A percentile compares a stretch with the other conserved stretches of the same genome.
These are phyloP conservation scores for Globisporangium acanthophoron DNA, from an alignment of 352 stramenopile genomes.

Conservation along the genomic window DNA sequence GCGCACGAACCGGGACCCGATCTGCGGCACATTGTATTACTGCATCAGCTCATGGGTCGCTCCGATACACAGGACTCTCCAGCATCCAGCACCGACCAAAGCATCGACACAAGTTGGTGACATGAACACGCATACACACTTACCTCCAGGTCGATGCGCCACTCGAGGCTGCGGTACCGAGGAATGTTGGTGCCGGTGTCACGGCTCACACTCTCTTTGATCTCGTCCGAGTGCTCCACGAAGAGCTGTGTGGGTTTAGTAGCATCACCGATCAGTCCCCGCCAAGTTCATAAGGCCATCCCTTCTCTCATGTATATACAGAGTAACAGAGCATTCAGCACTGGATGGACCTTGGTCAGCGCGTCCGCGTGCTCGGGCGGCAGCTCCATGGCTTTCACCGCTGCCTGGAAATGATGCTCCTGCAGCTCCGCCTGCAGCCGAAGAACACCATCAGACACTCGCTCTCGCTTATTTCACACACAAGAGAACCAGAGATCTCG, in stretches of 20 bases:
- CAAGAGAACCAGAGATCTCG: background rate
- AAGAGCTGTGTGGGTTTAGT: constrained; percentile 32
- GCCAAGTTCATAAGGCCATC: no score
- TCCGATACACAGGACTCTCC: no score
- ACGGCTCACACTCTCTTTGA: constrained; percentile 41
- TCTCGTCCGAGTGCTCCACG: constrained; percentile 33
- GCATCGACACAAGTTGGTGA: background rate
- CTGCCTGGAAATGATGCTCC: constrained; percentile 29
- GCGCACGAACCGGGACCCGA: constrained; percentile 53
- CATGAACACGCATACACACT: background rate
- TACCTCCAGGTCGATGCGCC: constrained; percentile 81
- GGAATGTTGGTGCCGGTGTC: constrained; percentile 37
- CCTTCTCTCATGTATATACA: no score
- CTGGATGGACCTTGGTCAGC: constrained; percentile 29
- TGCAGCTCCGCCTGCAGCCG: constrained; percentile 36
- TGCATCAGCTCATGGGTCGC: no score
- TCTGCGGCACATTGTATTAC: constrained; percentile 15
- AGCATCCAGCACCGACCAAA: no score
- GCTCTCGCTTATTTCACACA: background rate
- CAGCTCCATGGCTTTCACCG: constrained; percentile 43
- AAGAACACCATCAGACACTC: background rate
- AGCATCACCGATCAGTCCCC: no score
- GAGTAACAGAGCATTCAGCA: no score
- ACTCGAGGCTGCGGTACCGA: constrained; percentile 61
- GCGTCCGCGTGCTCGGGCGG: constrained; percentile 31